Evolutionary conservation across 164 flowering plant species (phyloP).

Genomic region (Chloranthus sessilifolius): DNA sequence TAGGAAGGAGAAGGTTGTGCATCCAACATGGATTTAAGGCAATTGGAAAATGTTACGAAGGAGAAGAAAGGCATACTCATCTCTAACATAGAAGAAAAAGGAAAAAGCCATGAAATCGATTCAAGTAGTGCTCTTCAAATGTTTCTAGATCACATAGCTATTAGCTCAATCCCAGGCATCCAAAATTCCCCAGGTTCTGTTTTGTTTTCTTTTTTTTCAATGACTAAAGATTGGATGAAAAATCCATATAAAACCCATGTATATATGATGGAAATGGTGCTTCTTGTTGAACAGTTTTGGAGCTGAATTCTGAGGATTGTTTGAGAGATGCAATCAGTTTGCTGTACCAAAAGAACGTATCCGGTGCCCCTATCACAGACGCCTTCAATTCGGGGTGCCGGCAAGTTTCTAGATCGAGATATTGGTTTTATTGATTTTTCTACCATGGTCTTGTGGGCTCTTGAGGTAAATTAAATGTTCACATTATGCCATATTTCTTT

Average conservation of each 20-base stretch:
- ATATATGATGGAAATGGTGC: too few relatives aligned
- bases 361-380: constrained; percentile 31
- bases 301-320: constrained; percentile 26
- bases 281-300: constrained; percentile 26
- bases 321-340: constrained; percentile 32
- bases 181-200: constrained; percentile 19
- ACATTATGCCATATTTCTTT: background rate
- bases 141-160: constrained; percentile 33
- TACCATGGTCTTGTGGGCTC: constrained; percentile 37
- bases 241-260: too few relatives aligned
- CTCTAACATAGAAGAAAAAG: background rate
- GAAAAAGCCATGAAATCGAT: constrained; percentile 6
- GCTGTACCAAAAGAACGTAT: constrained; percentile 26
- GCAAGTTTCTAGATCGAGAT: constrained; percentile 19
- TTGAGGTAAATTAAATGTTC: constrained; percentile 41
- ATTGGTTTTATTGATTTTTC: constrained; percentile 36
- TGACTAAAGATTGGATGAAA: too few relatives aligned
- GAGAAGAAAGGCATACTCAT: background rate
- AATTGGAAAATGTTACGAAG: background rate
- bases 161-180: constrained; percentile 31
- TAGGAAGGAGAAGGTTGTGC: too few relatives aligned
- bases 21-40: constrained; percentile 6
- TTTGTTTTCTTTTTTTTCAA: background rate
- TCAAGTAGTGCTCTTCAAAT: constrained; percentile 27
- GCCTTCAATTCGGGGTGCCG: constrained; percentile 4